These are phyloP conservation scores for Candida pseudoglaebosa DNA, from an alignment of 805 yeast species.

Conservation along the genomic window DNA sequence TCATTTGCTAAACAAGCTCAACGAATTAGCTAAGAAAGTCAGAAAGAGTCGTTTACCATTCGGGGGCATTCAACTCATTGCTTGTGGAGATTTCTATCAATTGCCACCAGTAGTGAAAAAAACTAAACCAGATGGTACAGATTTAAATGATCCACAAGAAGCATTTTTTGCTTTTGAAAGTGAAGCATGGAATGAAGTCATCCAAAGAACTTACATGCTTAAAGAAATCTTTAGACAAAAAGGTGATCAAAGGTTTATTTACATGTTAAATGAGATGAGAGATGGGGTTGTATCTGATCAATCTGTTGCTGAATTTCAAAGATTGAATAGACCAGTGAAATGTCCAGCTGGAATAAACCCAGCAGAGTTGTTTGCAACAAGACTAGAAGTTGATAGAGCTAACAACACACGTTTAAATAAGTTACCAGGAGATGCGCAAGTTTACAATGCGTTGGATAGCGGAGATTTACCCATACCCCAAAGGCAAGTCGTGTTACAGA, in stretches of 20 bases:
- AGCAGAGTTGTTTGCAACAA: constrained; percentile 70
- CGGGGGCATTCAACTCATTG: constrained; percentile 75
- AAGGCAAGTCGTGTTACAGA: constrained; percentile 44
- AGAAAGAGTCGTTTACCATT: constrained; percentile 51
- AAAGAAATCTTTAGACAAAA: constrained; percentile 71
- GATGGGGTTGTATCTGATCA: constrained; percentile 51
- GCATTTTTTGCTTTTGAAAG: constrained; percentile 62
- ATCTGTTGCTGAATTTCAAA: constrained; percentile 47
- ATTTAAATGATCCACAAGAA: constrained; percentile 14
- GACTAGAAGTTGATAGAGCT: constrained; percentile 68
- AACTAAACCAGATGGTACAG: constrained; percentile 25
- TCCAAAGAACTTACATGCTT: constrained; percentile 55
- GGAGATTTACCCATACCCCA: constrained; percentile 45
- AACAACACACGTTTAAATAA: constrained; percentile 47
- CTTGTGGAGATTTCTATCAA: constrained; percentile 81
- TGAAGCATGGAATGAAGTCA: constrained; percentile 55
- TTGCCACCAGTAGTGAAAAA: constrained; percentile 63
- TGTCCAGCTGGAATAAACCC: constrained; percentile 61
- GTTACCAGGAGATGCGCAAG: constrained; percentile 41
- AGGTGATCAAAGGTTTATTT: constrained; percentile 64
- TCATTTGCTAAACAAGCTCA: constrained; percentile 57
- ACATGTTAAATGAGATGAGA: constrained; percentile 74
- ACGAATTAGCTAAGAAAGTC: constrained; percentile 53
- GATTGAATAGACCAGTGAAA: constrained; percentile 47
- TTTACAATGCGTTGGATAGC: constrained; percentile 51